Base-by-base conservation (phyloP, 225 moss, liverwort and hornwort species). In the Neckera pumila region DNA sequence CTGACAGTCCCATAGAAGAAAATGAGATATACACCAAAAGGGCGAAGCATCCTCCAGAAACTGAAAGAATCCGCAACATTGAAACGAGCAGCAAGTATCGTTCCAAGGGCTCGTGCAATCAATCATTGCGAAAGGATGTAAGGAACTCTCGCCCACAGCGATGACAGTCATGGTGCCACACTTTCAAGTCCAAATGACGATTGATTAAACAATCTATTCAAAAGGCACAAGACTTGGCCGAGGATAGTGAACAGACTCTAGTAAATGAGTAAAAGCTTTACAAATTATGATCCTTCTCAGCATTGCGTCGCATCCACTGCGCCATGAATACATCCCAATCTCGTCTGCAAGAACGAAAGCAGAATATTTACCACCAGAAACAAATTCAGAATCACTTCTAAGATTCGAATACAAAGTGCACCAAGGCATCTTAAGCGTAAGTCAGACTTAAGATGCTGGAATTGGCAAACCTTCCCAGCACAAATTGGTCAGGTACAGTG, bases 291-390 rank as follows among this genome's bases (percentile, higher is more conserved):
- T 93, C 92, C 76, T 91, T 94, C 88, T 94, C 94, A 89, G 94
- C 93, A 36, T 94, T 94, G 85, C 94, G 94, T 75, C 94, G 92
- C 91, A 93, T 91, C 93, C 94, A 94, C 87, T 94, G 94, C 78
- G 93, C 94, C 94, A 94, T 94, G 80, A 93, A 94, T 88, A 94
- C 89, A 85, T 94, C 92, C 94, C 94, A 94, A 85, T 94, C 94
- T 89, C 89, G 89, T 92, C 94, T 94, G 92, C 86, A 85, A 70
- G 62, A 91, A 73, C 62, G 49, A 82, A 79, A 77, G 47, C 71
- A 77, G 43, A 83, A n/a, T 40, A 51, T 42, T 89, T 28, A 76
- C 65, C 74, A 73, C 76, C 57, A 33, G 36, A 56, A 64, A 76
- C 27, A 80, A 61, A 84, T 36, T 83, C 79, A 74, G 26, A 66